phyloP scores from a whole-genome alignment of 1,284 basidiomycete species.

The Coniophora puteana region DNA sequence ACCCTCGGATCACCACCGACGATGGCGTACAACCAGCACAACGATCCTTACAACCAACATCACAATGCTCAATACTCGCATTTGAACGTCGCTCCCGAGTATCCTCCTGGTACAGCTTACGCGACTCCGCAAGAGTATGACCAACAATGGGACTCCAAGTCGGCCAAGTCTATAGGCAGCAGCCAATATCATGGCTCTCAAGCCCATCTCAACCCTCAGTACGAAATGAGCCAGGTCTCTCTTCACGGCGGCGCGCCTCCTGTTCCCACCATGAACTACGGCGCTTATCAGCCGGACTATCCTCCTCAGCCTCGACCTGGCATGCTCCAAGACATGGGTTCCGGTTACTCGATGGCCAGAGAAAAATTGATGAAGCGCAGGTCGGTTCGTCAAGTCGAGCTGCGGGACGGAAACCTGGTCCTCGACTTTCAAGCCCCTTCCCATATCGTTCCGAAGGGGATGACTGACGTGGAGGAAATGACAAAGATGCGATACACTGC shows the following conservation, averaged over 20 bases:
- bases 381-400: constrained; percentile 77
- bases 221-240: constrained; percentile 54
- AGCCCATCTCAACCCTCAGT: constrained; percentile 58
- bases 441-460: constrained; percentile 68
- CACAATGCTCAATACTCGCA: constrained; percentile 20
- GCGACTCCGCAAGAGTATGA: constrained; percentile 36
- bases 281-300: constrained; percentile 46
- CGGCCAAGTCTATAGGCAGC: constrained; percentile 61
- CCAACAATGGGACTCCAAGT: constrained; percentile 59
- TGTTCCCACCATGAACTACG: constrained; percentile 47
- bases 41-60: constrained; percentile 32
- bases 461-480: constrained; percentile 70
- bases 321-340: constrained; percentile 44
- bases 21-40: constrained; percentile 57
- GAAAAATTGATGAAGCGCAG: constrained; percentile 77
- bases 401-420: constrained; percentile 81
- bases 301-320: constrained; percentile 47
- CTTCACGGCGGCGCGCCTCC: constrained; percentile 37
- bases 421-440: constrained; percentile 79
- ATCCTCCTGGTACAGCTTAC: constrained; percentile 24
- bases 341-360: constrained; percentile 64
- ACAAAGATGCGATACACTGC: constrained; percentile 88
- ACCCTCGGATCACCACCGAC: constrained; percentile 12
- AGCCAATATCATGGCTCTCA: constrained; percentile 62
- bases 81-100: constrained; percentile 34